Evolutionary conservation across 2,329 filamentous ascomycete genomes (phyloP).

Genomic region (Alternaria triticina): DNA sequence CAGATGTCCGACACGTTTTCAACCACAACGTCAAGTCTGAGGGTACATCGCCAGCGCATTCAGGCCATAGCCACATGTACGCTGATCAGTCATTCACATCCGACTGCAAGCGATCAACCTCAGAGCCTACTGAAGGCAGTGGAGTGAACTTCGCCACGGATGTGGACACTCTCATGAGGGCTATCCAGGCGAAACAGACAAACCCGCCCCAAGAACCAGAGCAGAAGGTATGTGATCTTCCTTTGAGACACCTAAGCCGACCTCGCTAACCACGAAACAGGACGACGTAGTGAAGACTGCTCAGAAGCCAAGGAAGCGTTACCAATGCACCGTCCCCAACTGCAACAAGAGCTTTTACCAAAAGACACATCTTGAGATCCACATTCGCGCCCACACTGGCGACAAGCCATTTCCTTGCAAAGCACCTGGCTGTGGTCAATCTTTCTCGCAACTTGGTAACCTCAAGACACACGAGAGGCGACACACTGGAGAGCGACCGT

Average conservation of each 20-base stretch:
- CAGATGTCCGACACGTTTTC: slow-evolving; percentile 38
- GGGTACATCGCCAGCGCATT: slow-evolving; percentile 50
- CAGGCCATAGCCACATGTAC: slow-evolving; percentile 49
- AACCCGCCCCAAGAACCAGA: slow-evolving; percentile 41
- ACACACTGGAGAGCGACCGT: slow-evolving; percentile 87
- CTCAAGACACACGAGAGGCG: slow-evolving; percentile 89
- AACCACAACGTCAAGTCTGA: slow-evolving; percentile 53
- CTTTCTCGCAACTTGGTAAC: slow-evolving; percentile 90
- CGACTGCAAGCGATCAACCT: slow-evolving; percentile 55
- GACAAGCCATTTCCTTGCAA: slow-evolving; percentile 84
- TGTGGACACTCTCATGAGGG: slow-evolving; percentile 86
- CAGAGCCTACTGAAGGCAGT: slow-evolving; percentile 48
- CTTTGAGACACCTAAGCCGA: too few relatives aligned
- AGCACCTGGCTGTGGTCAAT: slow-evolving; percentile 73
- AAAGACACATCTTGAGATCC: slow-evolving; percentile 91
- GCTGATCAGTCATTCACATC: slow-evolving; percentile 40
- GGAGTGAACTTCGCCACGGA: slow-evolving; percentile 77
- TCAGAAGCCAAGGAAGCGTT: slow-evolving; percentile 65
- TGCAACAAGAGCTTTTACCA: slow-evolving; percentile 87
- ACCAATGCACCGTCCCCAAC: slow-evolving; percentile 73
- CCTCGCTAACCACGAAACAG: slow-evolving; percentile 19
- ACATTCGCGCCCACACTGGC: slow-evolving; percentile 86
- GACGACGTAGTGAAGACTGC: slow-evolving; percentile 33
- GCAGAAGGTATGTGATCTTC: slow-evolving; percentile 37
- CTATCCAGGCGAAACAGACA: slow-evolving; percentile 74